Percentiles rank a stretch among this genome's conserved stretches.
These are phyloP conservation scores for Aureobasidium leucospermi DNA, from an alignment of 2,329 filamentous ascomycete species.

Conservation along the genomic window DNA sequence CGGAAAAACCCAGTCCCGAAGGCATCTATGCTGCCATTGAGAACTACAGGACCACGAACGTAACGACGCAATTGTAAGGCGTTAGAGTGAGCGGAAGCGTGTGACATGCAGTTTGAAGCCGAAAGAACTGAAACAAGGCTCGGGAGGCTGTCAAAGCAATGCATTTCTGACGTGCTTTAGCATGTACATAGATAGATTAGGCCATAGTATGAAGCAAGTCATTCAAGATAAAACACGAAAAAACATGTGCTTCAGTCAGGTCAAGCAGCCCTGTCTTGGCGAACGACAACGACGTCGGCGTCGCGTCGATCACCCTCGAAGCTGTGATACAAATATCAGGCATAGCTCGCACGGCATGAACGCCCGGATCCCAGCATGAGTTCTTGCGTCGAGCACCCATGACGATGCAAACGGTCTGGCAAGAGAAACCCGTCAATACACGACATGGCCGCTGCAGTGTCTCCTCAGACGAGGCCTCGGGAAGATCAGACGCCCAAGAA, in stretches of 20 bases:
- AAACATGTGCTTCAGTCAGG: not conserved
- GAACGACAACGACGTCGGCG: not conserved
- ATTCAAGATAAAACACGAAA: not conserved
- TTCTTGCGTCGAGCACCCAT: not conserved
- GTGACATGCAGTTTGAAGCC: not conserved
- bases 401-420: constrained; percentile 1
- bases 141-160: not conserved
- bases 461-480: constrained; percentile 8
- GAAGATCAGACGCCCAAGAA: constrained; percentile 10
- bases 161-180: not conserved
- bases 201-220: constrained; percentile 3
- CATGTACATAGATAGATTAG: not conserved
- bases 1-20: constrained; percentile 72
- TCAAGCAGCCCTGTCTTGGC: not conserved
- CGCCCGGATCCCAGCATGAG: not conserved
- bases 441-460: constrained; percentile 12
- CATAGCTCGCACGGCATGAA: constrained; percentile 8
- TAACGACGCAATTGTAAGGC: not conserved
- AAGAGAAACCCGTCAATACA: not conserved
- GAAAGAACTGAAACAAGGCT: not conserved
- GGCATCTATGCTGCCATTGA: constrained; percentile 45
- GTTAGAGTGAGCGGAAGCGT: not conserved
- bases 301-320: not conserved
- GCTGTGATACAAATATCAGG: constrained; percentile 5
- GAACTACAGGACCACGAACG: constrained; percentile 1